Conservation (phyloP, 331 rosid genomes). For the Erythrophleum ivorense region DNA sequence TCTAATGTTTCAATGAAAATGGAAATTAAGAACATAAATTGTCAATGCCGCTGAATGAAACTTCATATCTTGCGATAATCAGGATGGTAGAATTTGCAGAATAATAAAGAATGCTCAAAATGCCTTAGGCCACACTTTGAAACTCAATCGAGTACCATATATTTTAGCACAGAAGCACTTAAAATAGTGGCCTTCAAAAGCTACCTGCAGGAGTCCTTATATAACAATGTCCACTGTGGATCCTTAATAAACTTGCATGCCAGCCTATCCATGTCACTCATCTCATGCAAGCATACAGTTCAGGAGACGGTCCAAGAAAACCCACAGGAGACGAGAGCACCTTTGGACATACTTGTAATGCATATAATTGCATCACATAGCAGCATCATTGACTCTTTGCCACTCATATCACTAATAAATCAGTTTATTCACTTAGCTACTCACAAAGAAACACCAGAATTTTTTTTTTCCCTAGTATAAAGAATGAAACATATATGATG, state of each 20-base stretch:
- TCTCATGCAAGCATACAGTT: conserved; percentile 4
- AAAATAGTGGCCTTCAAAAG: not conserved
- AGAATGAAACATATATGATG: not conserved
- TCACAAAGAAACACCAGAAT: not conserved
- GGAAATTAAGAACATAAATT: not conserved
- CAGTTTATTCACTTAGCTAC: not conserved
- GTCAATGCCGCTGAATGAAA: not conserved
- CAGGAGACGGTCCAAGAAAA: not conserved
- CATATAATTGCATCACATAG: not conserved
- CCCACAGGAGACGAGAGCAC: not conserved
- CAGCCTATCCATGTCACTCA: not conserved
- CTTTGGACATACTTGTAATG: not conserved
- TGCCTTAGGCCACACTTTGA: no score
- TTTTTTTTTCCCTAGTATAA: not conserved
- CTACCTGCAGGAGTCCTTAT: not conserved
- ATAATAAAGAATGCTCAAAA: not conserved
- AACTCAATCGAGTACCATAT: not conserved
- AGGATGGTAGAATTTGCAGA: not conserved
- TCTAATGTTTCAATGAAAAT: not conserved
- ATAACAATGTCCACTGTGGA: not conserved
- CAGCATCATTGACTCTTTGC: not conserved
- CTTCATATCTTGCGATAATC: not conserved
- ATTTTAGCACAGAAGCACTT: not conserved
- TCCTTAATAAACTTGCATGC: not conserved
- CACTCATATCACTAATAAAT: not conserved